Evolutionary conservation across 1,284 basidiomycete genomes (phyloP).

Genomic region (Malassezia japonica): DNA sequence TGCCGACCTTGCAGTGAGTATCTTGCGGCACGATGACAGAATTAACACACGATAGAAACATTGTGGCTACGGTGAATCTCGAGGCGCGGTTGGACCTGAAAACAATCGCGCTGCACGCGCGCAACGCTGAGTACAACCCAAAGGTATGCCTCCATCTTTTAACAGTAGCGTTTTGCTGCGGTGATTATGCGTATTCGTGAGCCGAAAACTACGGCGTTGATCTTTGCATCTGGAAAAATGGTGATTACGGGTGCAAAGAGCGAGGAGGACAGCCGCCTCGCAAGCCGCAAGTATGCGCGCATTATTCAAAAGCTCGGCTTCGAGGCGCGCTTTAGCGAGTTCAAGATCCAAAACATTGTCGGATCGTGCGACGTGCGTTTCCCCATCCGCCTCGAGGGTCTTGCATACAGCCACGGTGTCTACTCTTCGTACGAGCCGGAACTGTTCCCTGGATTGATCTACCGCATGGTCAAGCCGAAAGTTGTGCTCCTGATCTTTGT

Average conservation of each 20-base stretch:
- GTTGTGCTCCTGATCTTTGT: constrained; percentile 98
- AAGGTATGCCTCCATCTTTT: constrained; percentile 57
- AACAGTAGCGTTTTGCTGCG: constrained; percentile 86
- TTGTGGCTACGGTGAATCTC: constrained; percentile 96
- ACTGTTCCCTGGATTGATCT: constrained; percentile 98
- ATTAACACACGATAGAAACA: constrained; percentile 58
- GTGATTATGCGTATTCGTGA: constrained; percentile 99
- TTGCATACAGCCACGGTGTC: constrained; percentile 95
- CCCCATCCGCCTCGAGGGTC: constrained; percentile 92
- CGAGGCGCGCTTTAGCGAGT: constrained; percentile 98
- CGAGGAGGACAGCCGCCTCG: constrained; percentile 92
- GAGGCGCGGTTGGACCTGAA: constrained; percentile 94
- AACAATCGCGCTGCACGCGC: constrained; percentile 93
- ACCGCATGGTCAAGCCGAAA: constrained; percentile 99
- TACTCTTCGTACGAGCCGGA: constrained; percentile 97
- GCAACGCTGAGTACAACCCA: constrained; percentile 99
- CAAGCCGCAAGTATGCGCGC: constrained; percentile 95
- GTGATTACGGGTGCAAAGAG: constrained; percentile 98
- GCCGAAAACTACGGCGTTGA: constrained; percentile 97
- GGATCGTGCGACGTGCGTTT: constrained; percentile 96
- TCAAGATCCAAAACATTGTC: constrained; percentile 99
- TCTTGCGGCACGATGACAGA: neutral
- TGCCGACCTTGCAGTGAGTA: constrained; percentile 50
- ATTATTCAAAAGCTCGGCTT: constrained; percentile 99
- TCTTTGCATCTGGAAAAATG: constrained; percentile 99